These are phyloP conservation scores for Calamus simplicifolius DNA, from an alignment of 176 grass and related monocot species.

Conservation along the genomic window DNA sequence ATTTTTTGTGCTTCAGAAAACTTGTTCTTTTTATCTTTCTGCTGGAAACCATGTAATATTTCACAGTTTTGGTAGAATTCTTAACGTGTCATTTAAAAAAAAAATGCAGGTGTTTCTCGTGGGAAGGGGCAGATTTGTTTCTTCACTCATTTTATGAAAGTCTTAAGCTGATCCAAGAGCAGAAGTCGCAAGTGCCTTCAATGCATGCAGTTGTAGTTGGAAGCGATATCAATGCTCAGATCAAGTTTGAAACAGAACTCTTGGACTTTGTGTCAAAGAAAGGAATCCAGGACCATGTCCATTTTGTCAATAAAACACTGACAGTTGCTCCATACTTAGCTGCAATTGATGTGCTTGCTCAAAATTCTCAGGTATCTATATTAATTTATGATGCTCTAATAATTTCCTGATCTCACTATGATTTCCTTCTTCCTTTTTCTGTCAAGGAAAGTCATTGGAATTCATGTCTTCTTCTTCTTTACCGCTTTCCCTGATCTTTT, in stretches of 20 bases:
- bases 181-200: conserved; percentile 73
- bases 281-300: conserved; percentile 67
- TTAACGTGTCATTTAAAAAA: too few species aligned
- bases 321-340: conserved; percentile 88
- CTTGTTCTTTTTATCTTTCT: too few species aligned
- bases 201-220: conserved; percentile 89
- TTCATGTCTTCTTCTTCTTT: too few species aligned
- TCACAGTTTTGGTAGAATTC: too few species aligned
- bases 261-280: conserved; percentile 64
- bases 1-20: too few species aligned
- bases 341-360: conserved; percentile 93
- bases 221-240: conserved; percentile 95
- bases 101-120: conserved; percentile 70
- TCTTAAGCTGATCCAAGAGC: conserved; percentile 58
- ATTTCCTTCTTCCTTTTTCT: not conserved
- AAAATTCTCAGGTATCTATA: conserved; percentile 78
- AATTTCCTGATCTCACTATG: not conserved
- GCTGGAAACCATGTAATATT: not conserved
- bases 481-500: too few species aligned
- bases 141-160: conserved; percentile 81
- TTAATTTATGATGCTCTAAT: not conserved
- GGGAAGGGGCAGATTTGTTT: conserved; percentile 98
- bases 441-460: not conserved
- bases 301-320: conserved; percentile 91
- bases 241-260: conserved; percentile 79